Conservation (phyloP, 768 basidiomycete genomes). For the Boletus bicolor region DNA sequence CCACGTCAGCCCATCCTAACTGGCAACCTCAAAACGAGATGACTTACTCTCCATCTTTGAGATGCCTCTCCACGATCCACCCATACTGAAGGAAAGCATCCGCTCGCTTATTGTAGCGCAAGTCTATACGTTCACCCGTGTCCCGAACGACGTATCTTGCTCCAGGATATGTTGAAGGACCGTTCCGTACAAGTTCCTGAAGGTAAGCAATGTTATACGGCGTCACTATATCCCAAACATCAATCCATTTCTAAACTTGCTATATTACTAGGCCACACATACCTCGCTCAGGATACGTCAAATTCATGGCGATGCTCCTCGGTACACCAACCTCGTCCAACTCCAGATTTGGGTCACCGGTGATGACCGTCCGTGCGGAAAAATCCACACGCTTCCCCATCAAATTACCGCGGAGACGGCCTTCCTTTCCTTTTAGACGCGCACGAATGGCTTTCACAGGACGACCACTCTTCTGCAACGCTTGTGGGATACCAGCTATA, state of each 20-base stretch:
- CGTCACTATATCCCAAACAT: conserved; percentile 58
- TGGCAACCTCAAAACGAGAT: not conserved
- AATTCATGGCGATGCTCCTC: conserved; percentile 90
- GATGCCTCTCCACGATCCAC: conserved; percentile 96
- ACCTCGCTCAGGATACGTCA: conserved; percentile 98
- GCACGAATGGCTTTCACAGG: conserved; percentile 98
- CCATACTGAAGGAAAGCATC: conserved; percentile 96
- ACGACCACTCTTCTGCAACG: conserved; percentile 93
- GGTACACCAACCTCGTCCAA: conserved; percentile 98
- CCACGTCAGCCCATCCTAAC: not conserved
- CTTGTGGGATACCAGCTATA: conserved; percentile 96
- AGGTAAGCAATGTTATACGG: conserved; percentile 95
- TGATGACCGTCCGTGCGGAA: conserved; percentile 98
- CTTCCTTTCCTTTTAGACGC: conserved; percentile 97
- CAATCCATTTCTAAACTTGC: not conserved
- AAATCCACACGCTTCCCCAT: conserved; percentile 99
- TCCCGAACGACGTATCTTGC: conserved; percentile 96
- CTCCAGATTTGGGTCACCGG: conserved; percentile 96
- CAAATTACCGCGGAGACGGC: conserved; percentile 93
- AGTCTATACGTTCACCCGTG: conserved; percentile 94
- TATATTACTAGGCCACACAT: conserved; percentile 15
- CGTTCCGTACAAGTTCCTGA: conserved; percentile 92
- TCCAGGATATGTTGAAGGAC: conserved; percentile 92
- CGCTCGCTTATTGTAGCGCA: conserved; percentile 93
- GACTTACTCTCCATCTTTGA: conserved; percentile 97